Conservation (phyloP, 1,284 basidiomycete species). For the Cutaneotrichosporon cavernicola region DNA sequence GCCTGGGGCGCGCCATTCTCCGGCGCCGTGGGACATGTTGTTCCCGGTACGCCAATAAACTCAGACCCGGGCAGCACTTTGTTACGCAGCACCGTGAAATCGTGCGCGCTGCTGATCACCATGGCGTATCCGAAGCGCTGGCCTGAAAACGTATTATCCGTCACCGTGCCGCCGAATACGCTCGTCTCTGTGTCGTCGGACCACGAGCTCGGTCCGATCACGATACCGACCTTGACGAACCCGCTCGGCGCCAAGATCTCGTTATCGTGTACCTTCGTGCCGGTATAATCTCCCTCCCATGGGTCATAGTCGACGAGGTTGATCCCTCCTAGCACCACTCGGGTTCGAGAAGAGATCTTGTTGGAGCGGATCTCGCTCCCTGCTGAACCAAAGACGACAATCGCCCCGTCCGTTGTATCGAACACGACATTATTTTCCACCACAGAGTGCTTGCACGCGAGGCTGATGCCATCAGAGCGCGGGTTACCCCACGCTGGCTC, state of each 20-base stretch:
- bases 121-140: slow-evolving; percentile 52
- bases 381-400: slow-evolving; percentile 52
- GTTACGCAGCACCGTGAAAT: slow-evolving; percentile 49
- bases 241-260: slow-evolving; percentile 47
- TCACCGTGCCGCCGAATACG: slow-evolving; percentile 48
- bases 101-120: slow-evolving; percentile 49
- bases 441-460: slow-evolving; percentile 52
- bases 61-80: slow-evolving; percentile 32
- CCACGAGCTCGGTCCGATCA: slow-evolving; percentile 53
- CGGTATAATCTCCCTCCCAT: slow-evolving; percentile 52
- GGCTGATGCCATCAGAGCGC: slow-evolving; percentile 52
- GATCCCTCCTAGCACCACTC: slow-evolving; percentile 52
- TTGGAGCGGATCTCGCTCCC: slow-evolving; percentile 48
- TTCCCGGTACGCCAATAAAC: slow-evolving; percentile 47
- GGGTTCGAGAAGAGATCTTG: slow-evolving; percentile 45
- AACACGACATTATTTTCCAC: slow-evolving; percentile 53
- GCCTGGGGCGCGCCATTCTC: slow-evolving; percentile 48
- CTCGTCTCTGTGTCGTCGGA: slow-evolving; percentile 52
- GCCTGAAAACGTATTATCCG: slow-evolving; percentile 48
- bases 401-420: slow-evolving; percentile 54
- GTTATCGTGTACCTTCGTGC: slow-evolving; percentile 49
- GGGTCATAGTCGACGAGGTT: slow-evolving; percentile 55
- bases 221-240: slow-evolving; percentile 53
- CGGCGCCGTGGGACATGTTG: slow-evolving; percentile 49
- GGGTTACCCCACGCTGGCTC: slow-evolving; percentile 49